Evolutionary conservation across 208 protist species (phyloP).

Genomic region (Zelonia costaricensis): DNA sequence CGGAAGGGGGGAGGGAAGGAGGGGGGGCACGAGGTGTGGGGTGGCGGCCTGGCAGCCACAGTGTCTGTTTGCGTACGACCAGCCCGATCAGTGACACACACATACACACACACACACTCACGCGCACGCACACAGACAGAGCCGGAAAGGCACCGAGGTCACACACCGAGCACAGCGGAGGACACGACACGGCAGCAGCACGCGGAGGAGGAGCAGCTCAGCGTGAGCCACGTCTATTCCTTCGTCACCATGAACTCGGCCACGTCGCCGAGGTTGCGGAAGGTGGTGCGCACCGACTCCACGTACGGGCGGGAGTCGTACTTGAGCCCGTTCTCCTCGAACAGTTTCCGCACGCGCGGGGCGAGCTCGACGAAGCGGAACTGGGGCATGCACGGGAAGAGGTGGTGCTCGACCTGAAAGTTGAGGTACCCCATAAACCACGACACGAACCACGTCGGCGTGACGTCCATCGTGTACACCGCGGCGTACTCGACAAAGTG

Average conservation of each 20-base stretch:
- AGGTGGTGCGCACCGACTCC: constrained; percentile 37
- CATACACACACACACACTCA: no score
- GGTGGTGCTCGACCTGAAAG: constrained; percentile 88
- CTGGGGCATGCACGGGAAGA: constrained; percentile 88
- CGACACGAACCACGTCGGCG: constrained; percentile 47
- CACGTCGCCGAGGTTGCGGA: constrained; percentile 66
- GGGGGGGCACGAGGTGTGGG: no score
- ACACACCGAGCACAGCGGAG: no score
- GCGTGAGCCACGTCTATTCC: no score
- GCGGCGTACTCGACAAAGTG: constrained; percentile 76
- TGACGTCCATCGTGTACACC: constrained; percentile 75
- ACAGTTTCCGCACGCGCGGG: constrained; percentile 49
- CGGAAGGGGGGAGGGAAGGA: no score
- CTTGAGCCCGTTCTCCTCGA: constrained; percentile 62
- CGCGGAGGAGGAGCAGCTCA: constrained; percentile 1
- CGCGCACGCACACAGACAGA: no score
- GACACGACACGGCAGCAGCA: no score
- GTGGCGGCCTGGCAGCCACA: no score
- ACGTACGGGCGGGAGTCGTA: constrained; percentile 63
- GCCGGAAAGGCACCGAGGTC: no score
- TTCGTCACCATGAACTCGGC: constrained; percentile 35
- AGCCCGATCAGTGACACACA: no score
- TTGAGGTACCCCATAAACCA: constrained; percentile 87
- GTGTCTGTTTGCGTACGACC: no score
- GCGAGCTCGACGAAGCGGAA: constrained; percentile 58